Conservation (phyloP, 805 yeast species). For the Yarrowia divulgata region DNA sequence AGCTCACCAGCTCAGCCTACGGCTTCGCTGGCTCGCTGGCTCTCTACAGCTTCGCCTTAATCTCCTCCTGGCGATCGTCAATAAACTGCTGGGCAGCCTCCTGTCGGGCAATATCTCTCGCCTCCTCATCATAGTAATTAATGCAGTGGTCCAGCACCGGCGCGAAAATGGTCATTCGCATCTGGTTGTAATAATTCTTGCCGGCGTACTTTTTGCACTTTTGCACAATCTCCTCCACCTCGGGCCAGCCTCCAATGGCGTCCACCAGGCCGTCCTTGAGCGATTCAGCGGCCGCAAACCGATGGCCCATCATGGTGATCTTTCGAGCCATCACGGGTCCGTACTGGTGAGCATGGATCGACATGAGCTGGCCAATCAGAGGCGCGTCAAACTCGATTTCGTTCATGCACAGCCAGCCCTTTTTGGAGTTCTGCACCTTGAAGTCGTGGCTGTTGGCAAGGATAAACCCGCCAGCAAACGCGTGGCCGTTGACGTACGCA, state of each 20-base stretch:
- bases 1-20: too few relatives aligned
- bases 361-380: conserved; percentile 50
- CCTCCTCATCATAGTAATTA: conserved; percentile 33
- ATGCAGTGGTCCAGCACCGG: conserved; percentile 37
- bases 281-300: conserved; percentile 49
- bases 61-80: conserved; percentile 24
- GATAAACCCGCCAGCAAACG: conserved; percentile 54
- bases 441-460: conserved; percentile 52
- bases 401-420: conserved; percentile 53
- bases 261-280: conserved; percentile 48
- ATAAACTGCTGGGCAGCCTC: conserved; percentile 35
- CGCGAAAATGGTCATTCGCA: conserved; percentile 32
- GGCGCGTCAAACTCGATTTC: conserved; percentile 54
- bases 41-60: conserved; percentile 32
- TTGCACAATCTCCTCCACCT: conserved; percentile 48
- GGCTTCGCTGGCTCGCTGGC: too few relatives aligned
- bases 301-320: conserved; percentile 49
- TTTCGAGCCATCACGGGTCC: conserved; percentile 48
- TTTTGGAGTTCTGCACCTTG: conserved; percentile 52
- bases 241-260: conserved; percentile 50
- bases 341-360: conserved; percentile 49
- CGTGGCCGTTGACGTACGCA: conserved; percentile 53
- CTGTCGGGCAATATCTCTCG: conserved; percentile 27
- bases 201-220: conserved; percentile 39
- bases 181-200: conserved; percentile 38